A percentile compares a stretch with the other conserved stretches of the same genome.
These are phyloP conservation scores for Apophysomyces variabilis DNA, from an alignment of 371 early-diverging fungal species.

Conservation along the genomic window DNA sequence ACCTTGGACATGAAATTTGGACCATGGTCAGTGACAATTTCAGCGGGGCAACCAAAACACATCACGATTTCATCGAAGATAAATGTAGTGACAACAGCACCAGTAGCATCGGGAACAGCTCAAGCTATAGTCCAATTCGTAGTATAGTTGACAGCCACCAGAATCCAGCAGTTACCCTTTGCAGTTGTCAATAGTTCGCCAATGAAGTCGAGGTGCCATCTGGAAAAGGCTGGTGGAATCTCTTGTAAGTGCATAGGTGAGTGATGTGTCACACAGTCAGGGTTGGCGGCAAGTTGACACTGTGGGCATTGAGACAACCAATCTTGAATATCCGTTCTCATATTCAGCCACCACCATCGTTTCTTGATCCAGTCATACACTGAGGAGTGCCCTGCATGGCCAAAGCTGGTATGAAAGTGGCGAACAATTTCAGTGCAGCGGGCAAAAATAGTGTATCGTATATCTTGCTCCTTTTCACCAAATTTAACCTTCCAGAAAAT, in stretches of 20 bases:
- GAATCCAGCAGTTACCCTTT: constrained; percentile 19
- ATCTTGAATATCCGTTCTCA: constrained; percentile 16
- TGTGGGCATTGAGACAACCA: constrained; percentile 16
- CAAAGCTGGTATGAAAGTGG: no score
- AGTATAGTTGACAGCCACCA: constrained; percentile 42
- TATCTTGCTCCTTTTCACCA: no score
- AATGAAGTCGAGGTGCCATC: constrained; percentile 37
- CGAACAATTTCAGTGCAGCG: no score
- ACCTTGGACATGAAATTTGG: constrained; percentile 30
- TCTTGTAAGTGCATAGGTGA: constrained; percentile 12
- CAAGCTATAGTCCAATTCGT: constrained; percentile 45
- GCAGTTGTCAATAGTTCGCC: constrained; percentile 21
- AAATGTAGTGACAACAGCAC: constrained; percentile 36
- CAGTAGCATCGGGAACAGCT: constrained; percentile 37
- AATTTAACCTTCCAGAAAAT: constrained; percentile 10
- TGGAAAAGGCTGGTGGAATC: constrained; percentile 16
- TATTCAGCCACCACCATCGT: constrained; percentile 34
- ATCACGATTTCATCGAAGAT: constrained; percentile 13
- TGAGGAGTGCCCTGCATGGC: background rate
- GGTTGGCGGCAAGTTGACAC: constrained; percentile 26
- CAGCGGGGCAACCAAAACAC: constrained; percentile 30
- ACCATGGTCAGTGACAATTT: constrained; percentile 46
- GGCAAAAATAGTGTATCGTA: no score
- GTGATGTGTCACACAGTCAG: constrained; percentile 13
- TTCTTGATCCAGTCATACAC: constrained; percentile 18